Evolutionary conservation across 345 rosid species (phyloP).

Genomic region (Trapa incisa): DNA sequence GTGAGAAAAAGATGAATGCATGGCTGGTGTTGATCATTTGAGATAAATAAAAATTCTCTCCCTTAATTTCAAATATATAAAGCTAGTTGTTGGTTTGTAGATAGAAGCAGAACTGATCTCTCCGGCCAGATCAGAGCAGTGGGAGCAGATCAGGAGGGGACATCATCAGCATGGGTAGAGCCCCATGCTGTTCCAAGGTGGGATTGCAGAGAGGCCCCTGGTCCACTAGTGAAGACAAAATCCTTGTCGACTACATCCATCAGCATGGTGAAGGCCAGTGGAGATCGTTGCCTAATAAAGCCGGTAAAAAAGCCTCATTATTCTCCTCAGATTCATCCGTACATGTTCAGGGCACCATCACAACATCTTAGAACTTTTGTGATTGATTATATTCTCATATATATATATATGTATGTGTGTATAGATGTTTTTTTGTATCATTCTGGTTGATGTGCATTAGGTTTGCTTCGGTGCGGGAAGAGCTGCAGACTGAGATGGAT

Average conservation of each 20-base stretch:
- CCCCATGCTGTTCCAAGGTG: slow-evolving; percentile 52
- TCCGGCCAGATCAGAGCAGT: neutral
- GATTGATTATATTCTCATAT: too few relatives aligned
- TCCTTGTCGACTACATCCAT: slow-evolving; percentile 38
- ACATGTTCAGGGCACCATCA: too few relatives aligned
- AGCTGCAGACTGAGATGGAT: slow-evolving; percentile 60
- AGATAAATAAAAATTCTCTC: neutral
- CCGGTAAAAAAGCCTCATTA: slow-evolving; percentile 22
- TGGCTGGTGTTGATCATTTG: neutral
- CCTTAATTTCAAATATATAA: neutral
- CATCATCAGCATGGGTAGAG: slow-evolving; percentile 31
- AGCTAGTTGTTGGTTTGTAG: neutral
- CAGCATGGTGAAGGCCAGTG: slow-evolving; percentile 54
- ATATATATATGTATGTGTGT: too few relatives aligned
- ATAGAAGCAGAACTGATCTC: neutral
- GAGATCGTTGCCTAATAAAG: slow-evolving; percentile 46
- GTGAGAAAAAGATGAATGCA: neutral
- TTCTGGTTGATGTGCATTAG: slow-evolving; percentile 9
- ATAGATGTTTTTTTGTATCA: too few relatives aligned
- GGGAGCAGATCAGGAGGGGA: neutral
- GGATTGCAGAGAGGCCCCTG: slow-evolving; percentile 57
- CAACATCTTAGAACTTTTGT: too few relatives aligned
- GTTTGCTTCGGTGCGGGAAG: slow-evolving; percentile 49
- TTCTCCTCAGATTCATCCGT: too few relatives aligned
- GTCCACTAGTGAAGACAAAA: slow-evolving; percentile 46